These are phyloP conservation scores for Alternaria arbusti DNA, from an alignment of 2,329 filamentous ascomycete species.

Conservation along the genomic window DNA sequence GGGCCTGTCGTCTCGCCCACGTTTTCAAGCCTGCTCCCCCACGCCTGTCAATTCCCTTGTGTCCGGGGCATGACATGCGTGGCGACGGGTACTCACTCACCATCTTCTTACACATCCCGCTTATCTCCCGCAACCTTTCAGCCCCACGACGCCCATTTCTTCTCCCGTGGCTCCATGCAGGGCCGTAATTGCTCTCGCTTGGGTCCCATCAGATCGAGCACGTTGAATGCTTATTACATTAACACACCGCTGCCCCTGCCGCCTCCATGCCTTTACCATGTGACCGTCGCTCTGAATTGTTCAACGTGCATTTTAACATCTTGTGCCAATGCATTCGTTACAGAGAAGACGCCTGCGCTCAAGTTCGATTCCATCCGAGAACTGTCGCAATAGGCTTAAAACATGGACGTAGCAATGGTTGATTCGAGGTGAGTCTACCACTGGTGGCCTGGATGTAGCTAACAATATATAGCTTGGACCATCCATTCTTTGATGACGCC, in stretches of 20 bases:
- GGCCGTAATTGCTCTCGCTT: constrained; percentile 19
- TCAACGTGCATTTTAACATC: constrained; percentile 6
- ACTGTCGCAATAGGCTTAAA: constrained; percentile 27
- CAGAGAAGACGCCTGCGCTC: constrained; percentile 17
- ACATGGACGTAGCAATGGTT: constrained; percentile 31
- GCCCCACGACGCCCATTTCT: constrained; percentile 37
- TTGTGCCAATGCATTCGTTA: constrained; percentile 36
- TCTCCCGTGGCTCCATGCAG: constrained; percentile 24
- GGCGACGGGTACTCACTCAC: constrained; percentile 19
- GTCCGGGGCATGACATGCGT: constrained; percentile 10
- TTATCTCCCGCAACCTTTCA: constrained; percentile 27
- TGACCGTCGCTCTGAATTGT: constrained; percentile 9
- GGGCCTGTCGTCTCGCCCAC: constrained; percentile 23
- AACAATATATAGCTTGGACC: constrained; percentile 20
- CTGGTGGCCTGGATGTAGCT: constrained; percentile 8
- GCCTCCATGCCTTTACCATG: constrained; percentile 21
- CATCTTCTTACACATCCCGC: constrained; percentile 22
- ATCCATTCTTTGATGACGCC: constrained; percentile 28
- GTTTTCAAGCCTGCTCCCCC: constrained; percentile 12
- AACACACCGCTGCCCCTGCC: constrained; percentile 17
- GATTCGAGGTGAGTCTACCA: constrained; percentile 28
- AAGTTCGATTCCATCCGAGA: constrained; percentile 17
- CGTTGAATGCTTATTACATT: constrained; percentile 16
- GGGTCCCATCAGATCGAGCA: constrained; percentile 2
- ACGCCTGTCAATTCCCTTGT: constrained; percentile 5